phyloP scores from a whole-genome alignment of 257 asterid genomes.

The Solanum peruvianum region DNA sequence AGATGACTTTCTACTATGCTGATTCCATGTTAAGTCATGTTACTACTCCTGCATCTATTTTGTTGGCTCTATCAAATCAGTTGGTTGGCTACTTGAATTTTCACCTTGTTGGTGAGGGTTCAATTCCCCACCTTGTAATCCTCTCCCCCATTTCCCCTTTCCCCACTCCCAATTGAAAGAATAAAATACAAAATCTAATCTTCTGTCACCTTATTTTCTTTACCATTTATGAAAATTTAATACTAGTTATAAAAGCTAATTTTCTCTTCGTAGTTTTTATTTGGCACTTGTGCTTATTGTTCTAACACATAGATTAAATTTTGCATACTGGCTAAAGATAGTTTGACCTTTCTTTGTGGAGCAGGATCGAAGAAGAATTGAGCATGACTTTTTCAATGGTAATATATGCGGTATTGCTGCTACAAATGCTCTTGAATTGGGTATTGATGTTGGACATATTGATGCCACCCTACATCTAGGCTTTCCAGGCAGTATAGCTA shows the following conservation, averaged over 20 bases:
- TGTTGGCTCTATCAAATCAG: background rate
- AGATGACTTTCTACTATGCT: background rate
- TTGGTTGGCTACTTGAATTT: background rate
- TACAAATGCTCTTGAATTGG: conserved; percentile 96
- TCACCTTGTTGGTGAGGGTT: background rate
- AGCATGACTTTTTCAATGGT: conserved; percentile 68
- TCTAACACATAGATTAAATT: background rate
- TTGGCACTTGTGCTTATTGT: background rate
- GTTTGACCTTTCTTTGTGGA: conserved; percentile 17
- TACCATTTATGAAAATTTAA: background rate
- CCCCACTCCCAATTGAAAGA: background rate
- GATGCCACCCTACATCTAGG: conserved; percentile 96
- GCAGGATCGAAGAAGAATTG: conserved; percentile 92
- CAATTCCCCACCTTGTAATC: background rate
- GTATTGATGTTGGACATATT: conserved; percentile 94
- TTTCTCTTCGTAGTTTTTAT: background rate
- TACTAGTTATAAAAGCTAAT: background rate
- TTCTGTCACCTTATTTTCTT: background rate
- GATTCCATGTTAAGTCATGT: background rate
- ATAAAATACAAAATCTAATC: background rate
- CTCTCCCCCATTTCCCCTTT: background rate
- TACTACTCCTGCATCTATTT: background rate
- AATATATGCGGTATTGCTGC: conserved; percentile 79
- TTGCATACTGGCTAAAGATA: background rate
- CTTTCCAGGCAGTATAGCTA: conserved; percentile 93